phyloP scores from a whole-genome alignment of 495 filamentous ascomycete genomes.

The Arthonia radiata region DNA sequence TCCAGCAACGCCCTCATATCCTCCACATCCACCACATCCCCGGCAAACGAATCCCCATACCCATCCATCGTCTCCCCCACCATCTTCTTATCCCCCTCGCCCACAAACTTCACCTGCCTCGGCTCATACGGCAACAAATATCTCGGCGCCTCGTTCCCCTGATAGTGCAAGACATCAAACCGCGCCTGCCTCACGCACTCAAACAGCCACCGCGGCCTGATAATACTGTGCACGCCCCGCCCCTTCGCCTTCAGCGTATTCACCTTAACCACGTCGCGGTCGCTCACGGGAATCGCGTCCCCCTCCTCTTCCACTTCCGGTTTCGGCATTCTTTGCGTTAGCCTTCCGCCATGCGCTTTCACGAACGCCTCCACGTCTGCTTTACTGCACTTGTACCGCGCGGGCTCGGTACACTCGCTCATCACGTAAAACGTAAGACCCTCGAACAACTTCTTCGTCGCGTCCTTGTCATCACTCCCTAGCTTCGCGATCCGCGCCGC shows the following conservation, averaged over 20 bases:
- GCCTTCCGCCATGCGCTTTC: slow-evolving; percentile 66
- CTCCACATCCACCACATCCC: slow-evolving; percentile 20
- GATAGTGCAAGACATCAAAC: background rate
- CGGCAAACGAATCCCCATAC: slow-evolving; percentile 38
- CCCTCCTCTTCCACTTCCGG: slow-evolving; percentile 16
- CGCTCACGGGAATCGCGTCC: slow-evolving; percentile 47
- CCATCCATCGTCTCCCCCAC: slow-evolving; percentile 23
- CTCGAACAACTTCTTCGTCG: slow-evolving; percentile 37
- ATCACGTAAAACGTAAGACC: slow-evolving; percentile 53
- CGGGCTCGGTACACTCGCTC: slow-evolving; percentile 16
- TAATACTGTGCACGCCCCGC: slow-evolving; percentile 38
- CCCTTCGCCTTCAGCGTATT: slow-evolving; percentile 56
- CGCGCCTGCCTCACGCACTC: slow-evolving; percentile 44
- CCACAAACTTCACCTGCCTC: slow-evolving; percentile 30
- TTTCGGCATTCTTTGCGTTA: slow-evolving; percentile 35
- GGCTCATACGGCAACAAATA: slow-evolving; percentile 46
- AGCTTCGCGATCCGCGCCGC: too few species aligned
- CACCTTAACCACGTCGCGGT: slow-evolving; percentile 68
- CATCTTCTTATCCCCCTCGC: slow-evolving; percentile 23
- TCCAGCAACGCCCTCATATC: slow-evolving; percentile 35
- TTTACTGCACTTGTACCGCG: slow-evolving; percentile 39
- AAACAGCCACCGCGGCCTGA: slow-evolving; percentile 62
- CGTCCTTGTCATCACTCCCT: slow-evolving; percentile 18
- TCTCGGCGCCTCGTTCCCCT: slow-evolving; percentile 28
- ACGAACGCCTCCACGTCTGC: slow-evolving; percentile 61